Conservation (phyloP, 768 basidiomycete genomes). For the Lyophyllum shimeji region DNA sequence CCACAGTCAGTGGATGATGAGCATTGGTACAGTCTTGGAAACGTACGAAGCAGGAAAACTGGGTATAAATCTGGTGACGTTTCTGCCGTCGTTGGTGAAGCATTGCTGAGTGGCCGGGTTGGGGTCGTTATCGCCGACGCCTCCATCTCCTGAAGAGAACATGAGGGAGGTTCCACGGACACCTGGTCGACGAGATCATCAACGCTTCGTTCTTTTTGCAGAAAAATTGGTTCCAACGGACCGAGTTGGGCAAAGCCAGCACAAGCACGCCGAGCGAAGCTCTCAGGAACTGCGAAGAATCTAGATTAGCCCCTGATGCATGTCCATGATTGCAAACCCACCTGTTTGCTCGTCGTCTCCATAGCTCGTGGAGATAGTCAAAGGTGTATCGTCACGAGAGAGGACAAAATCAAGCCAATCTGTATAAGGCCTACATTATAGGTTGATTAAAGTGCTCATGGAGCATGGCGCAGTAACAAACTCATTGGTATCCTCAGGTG, state of each 20-base stretch:
- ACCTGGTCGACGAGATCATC: conserved; percentile 34
- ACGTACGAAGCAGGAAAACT: conserved; percentile 58
- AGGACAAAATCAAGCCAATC: conserved; percentile 68
- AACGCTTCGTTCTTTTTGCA: not conserved
- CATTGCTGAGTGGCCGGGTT: conserved; percentile 55
- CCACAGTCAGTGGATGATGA: conserved; percentile 1
- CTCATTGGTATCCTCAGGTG: conserved; percentile 41
- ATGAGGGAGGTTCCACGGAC: conserved; percentile 63
- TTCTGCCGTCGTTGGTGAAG: conserved; percentile 56
- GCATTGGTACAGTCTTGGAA: not conserved
- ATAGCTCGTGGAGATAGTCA: conserved; percentile 71
- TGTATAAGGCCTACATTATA: conserved; percentile 20
- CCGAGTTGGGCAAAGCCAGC: conserved; percentile 62
- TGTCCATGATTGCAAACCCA: conserved; percentile 19
- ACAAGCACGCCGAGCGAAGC: conserved; percentile 61
- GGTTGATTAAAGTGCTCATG: not conserved
- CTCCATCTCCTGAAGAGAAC: conserved; percentile 67
- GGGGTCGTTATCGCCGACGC: conserved; percentile 63
- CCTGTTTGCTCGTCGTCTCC: conserved; percentile 73
- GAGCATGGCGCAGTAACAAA: conserved; percentile 3
- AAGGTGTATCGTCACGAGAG: conserved; percentile 43
- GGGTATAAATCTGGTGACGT: conserved; percentile 53
- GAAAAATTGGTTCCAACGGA: conserved; percentile 20
- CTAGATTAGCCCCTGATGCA: not conserved
- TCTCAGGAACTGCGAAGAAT: conserved; percentile 46